Evolutionary conservation across 108 stramenopile genomes (phyloP), one percentile per base, ranked within the genome.

Genomic region (Parietichytrium sp.): DNA sequence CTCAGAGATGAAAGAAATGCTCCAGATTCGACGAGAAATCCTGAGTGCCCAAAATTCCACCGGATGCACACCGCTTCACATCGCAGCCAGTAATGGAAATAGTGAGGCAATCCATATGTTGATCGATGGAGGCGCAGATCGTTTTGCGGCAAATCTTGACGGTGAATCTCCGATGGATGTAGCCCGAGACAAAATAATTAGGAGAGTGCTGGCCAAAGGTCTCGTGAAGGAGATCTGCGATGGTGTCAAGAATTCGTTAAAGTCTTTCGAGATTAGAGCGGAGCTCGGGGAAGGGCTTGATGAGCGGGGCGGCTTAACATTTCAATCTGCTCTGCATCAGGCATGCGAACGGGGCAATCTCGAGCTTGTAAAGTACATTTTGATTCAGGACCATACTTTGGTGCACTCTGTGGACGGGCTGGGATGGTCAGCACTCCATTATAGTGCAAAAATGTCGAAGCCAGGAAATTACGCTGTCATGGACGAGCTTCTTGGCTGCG

Each of bases 61-160:
- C 10, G 61, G 61, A 13, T 72, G 61, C 33, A 72, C 61, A 33
- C 61, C 61, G 10, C 61, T 72, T 27, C 61, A 72, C 45, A 72
- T 72, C 23, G 61, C 61, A 33, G 61, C 61, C 6, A 42, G 38
- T 0, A 16, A 72, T 7, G 61, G 61, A 27, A 72, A 72, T 20
- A 42, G 38, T 8, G 36, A 33, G 8, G 61, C 61, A n/a, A 25
- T 72, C 6, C 61, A 42, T 12, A 6, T 42, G 23, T 20, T 72
- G 13, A 10, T 72, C n/a, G 38, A 42, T 20, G 36, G 61, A 42
- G 42, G 42, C 42, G 61, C 61, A 27, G 61, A 72, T 27, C 42
- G 36, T 20, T n/a, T 33, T 42, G 42, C 45, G 38, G 45, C 13
- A 20, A 72, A 72, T 45, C 1, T 72, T 6, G 61, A 72, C 61